These are phyloP conservation scores for Ceratobasidium sp. DNA, from an alignment of 1,284 basidiomycete species.

Conservation along the genomic window DNA sequence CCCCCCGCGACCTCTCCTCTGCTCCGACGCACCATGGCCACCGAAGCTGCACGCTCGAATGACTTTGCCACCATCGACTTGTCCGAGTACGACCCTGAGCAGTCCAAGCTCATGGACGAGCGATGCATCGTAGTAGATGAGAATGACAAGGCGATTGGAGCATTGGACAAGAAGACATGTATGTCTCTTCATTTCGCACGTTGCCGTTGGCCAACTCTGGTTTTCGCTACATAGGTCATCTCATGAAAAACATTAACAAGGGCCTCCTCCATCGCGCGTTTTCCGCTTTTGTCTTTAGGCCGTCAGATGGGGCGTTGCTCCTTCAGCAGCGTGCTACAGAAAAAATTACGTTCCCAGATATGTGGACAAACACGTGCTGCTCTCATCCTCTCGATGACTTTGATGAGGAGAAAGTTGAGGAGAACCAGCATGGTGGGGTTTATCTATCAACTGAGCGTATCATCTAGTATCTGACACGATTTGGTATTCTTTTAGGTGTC, in stretches of 20 bases:
- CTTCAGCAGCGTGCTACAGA: conserved; percentile 94
- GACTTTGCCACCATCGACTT: conserved; percentile 73
- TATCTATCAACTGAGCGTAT: too few species aligned
- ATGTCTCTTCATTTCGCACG: conserved; percentile 48
- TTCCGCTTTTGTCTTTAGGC: conserved; percentile 96
- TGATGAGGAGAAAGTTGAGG: conserved; percentile 78
- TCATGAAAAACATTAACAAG: conserved; percentile 97
- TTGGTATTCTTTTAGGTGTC: conserved; percentile 61
- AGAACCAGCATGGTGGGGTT: conserved; percentile 71
- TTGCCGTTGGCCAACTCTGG: neutral
- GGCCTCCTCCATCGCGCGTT: conserved; percentile 98
- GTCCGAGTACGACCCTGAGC: conserved; percentile 78
- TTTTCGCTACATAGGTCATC: conserved; percentile 69
- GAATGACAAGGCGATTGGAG: conserved; percentile 87
- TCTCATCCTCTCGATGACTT: conserved; percentile 96
- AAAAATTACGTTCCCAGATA: conserved; percentile 99
- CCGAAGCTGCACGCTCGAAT: conserved; percentile 21
- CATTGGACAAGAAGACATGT: conserved; percentile 98
- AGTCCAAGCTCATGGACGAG: conserved; percentile 95
- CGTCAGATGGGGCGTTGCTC: conserved; percentile 91
- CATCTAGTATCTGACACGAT: too few species aligned
- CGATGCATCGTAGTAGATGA: conserved; percentile 95
- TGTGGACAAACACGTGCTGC: conserved; percentile 99
- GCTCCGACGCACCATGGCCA: conserved; percentile 30
- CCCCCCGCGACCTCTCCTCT: neutral